Evolutionary conservation across 2,329 filamentous ascomycete species (phyloP).

Genomic region (Cordyceps pruinosa): DNA sequence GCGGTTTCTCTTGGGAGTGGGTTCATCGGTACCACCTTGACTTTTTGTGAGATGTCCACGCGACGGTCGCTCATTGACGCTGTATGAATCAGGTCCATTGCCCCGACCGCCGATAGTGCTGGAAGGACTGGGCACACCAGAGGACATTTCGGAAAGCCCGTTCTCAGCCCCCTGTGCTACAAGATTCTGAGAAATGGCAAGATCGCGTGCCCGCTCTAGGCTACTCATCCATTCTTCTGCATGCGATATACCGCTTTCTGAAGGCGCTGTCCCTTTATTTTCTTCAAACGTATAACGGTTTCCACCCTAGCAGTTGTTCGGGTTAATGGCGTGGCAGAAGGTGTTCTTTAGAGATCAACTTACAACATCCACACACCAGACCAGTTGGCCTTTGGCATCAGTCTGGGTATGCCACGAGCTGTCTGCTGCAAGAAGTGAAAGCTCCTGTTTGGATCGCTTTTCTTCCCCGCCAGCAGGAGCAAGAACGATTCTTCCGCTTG

Average conservation of each 20-base stretch:
- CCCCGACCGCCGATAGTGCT: conserved; percentile 60
- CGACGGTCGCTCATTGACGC: conserved; percentile 43
- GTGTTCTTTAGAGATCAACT: conserved; percentile 32
- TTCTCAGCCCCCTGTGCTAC: conserved; percentile 61
- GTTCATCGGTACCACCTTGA: conserved; percentile 48
- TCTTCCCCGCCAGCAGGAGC: conserved; percentile 89
- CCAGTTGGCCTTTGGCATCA: conserved; percentile 79
- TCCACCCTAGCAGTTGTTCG: conserved; percentile 57
- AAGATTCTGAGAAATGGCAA: conserved; percentile 68
- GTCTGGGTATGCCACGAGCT: conserved; percentile 72
- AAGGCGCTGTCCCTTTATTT: conserved; percentile 56
- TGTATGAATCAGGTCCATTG: conserved; percentile 46
- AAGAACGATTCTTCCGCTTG: conserved; percentile 80
- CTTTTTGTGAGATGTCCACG: conserved; percentile 54
- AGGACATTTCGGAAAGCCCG: conserved; percentile 61
- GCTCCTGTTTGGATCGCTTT: conserved; percentile 88
- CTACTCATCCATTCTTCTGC: conserved; percentile 91
- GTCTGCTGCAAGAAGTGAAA: conserved; percentile 72
- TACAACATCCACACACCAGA: conserved; percentile 92
- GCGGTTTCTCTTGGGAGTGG: conserved; percentile 49
- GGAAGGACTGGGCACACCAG: conserved; percentile 66
- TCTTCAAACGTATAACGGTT: conserved; percentile 93
- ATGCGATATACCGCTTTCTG: conserved; percentile 57
- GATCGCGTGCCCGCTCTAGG: conserved; percentile 77
- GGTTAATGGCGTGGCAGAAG: conserved; percentile 16